A percentile compares a stretch with the other conserved stretches of the same genome.
phyloP scores from a whole-genome alignment of 768 basidiomycete genomes.

The Postia placenta region DNA sequence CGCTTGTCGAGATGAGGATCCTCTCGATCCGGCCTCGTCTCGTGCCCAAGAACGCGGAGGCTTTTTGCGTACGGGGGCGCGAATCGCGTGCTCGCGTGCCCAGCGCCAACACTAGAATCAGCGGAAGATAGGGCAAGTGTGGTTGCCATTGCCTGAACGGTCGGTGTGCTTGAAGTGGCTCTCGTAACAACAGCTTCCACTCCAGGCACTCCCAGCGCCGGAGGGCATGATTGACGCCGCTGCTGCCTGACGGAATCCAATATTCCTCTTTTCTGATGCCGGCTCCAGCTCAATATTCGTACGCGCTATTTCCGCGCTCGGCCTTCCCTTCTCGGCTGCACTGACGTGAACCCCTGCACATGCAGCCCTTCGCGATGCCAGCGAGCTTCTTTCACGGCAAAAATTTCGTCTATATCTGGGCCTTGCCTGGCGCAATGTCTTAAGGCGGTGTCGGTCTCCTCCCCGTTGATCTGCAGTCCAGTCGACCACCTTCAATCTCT shows the following conservation, averaged over 20 bases:
- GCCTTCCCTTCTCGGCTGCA: background rate
- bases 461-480: background rate
- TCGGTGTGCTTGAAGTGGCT: too few species aligned
- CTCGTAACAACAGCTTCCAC: background rate
- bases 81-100: too few species aligned
- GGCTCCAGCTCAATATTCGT: background rate
- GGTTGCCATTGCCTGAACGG: background rate
- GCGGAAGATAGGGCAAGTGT: too few species aligned
- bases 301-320: background rate
- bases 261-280: background rate
- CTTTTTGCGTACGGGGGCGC: too few species aligned
- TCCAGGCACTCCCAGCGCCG: background rate
- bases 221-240: background rate
- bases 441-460: slow-evolving; percentile 1
- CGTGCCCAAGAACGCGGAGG: too few species aligned
- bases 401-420: background rate
- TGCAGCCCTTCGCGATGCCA: background rate
- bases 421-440: background rate
- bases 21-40: too few species aligned
- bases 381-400: background rate
- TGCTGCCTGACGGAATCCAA: background rate
- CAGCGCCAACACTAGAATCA: too few species aligned
- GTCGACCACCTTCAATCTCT: background rate
- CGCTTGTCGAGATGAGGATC: too few species aligned
- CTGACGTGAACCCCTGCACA: background rate